Base-by-base conservation (phyloP, 129 eudicot genomes). In the Apium graveolens region DNA sequence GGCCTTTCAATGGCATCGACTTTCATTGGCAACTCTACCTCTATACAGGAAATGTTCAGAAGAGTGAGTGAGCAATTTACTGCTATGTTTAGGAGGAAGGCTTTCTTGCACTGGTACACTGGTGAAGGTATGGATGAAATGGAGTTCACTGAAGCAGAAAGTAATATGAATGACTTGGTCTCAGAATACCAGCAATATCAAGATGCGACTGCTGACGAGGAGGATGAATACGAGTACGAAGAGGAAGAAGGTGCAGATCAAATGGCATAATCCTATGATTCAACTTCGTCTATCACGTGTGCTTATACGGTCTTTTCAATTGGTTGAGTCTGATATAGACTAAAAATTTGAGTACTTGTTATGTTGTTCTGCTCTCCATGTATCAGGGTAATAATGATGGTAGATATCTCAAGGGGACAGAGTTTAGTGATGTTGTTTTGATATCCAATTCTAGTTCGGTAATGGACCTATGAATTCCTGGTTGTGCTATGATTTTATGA, bases 171-270 rank as follows among this genome's bases (percentile, higher is more conserved):
- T 7, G 94, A 89, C 83, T 78, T 89, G 74, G 91, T 87, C 48
- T 90, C 95, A 2, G 95, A 87, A 82, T 90, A 90, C 66, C 95
- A 90, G 81, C 95, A 90, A 79, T 90, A 90, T 78, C 95, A 90
- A 55, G 95, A 90, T 84, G 95, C 96, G 16, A 88, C 90, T 76
- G 92, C 86, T 3, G 92, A 90, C 31, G 93, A 89, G 62, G 92
- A 89, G 43, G 88, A 76, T 11, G 89, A 85, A n/a, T 85, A 85
- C 11, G 93, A 89, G 79, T 87, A 89, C 4, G 93, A 84, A 46
- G 81, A 84, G 0, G 84, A 71, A 75, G 74, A 82, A 37, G 82
- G 69, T 3, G 73, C 41, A 51, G 82, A 70, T 24, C 35, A 44
- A 49, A 79, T 83, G 74, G 43, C 13, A 70, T 70, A 17, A 37